phyloP scores from a whole-genome alignment of 371 early-diverging fungal species.

The Encephalitozoon intestinalis region DNA sequence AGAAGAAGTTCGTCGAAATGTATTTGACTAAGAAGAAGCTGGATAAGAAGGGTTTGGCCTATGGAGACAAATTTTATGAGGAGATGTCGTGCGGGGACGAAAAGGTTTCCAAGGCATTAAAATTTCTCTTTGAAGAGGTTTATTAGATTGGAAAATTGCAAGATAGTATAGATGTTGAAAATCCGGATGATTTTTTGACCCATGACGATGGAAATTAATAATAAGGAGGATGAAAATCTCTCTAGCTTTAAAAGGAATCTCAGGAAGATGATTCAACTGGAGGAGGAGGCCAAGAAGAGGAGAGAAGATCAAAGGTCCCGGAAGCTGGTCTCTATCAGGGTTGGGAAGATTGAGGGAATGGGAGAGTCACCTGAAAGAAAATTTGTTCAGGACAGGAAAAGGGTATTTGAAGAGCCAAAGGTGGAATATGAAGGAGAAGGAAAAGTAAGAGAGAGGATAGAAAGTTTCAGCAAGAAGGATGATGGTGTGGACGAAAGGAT shows the following conservation, averaged over 20 bases:
- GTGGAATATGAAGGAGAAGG: neutral
- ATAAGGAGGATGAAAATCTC: neutral
- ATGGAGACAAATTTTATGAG: neutral
- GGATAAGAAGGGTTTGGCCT: neutral
- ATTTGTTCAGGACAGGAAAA: neutral
- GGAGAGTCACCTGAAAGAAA: neutral
- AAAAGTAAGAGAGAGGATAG: neutral
- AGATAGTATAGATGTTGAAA: neutral
- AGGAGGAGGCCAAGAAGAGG: neutral
- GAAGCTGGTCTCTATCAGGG: conserved; percentile 4
- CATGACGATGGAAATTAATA: neutral
- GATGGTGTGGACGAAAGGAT: neutral
- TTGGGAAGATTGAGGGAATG: neutral
- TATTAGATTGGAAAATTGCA: neutral
- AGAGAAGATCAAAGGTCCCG: neutral
- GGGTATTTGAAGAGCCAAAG: neutral
- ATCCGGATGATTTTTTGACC: neutral
- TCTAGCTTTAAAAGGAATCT: neutral
- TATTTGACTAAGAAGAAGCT: neutral
- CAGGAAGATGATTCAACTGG: neutral
- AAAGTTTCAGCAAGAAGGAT: neutral
- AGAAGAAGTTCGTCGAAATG: neutral
- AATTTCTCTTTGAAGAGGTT: neutral
- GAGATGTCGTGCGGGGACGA: neutral
- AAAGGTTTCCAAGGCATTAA: neutral